A percentile compares a stretch with the other conserved stretches of the same genome.
These are phyloP conservation scores for Aureoboletus auriporus DNA, from an alignment of 768 basidiomycete species.

Conservation along the genomic window DNA sequence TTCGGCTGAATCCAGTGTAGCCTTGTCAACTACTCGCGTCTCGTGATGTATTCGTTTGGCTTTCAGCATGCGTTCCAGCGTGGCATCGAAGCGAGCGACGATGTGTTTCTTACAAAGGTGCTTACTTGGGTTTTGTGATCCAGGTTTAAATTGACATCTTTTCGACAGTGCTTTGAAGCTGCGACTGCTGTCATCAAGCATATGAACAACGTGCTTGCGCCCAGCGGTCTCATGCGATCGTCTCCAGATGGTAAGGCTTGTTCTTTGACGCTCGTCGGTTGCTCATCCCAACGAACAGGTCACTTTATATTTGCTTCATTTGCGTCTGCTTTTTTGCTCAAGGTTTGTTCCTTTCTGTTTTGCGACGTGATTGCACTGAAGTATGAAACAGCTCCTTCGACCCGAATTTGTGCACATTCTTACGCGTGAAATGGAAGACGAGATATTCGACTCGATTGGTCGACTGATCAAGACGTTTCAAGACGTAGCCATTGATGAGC, in stretches of 20 bases:
- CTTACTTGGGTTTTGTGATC: background rate
- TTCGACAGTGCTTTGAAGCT: constrained; percentile 54
- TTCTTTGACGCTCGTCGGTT: background rate
- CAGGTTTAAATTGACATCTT: background rate
- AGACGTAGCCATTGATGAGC: constrained; percentile 75
- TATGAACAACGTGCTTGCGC: constrained; percentile 62
- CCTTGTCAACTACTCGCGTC: constrained; percentile 70
- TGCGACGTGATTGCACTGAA: background rate
- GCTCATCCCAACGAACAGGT: constrained; percentile 33
- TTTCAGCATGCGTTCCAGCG: constrained; percentile 80
- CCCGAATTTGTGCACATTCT: constrained; percentile 69
- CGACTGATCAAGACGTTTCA: constrained; percentile 68
- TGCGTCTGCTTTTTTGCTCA: constrained; percentile 79
- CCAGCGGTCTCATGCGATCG: constrained; percentile 73
- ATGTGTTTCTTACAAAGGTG: constrained; percentile 67
- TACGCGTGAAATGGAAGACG: constrained; percentile 53
- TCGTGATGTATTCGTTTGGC: constrained; percentile 85
- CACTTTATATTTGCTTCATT: constrained; percentile 79
- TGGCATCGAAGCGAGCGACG: constrained; percentile 58
- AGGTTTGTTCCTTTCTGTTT: constrained; percentile 39
- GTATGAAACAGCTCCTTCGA: constrained; percentile 51
- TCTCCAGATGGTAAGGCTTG: constrained; percentile 63
- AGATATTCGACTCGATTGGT: constrained; percentile 70
- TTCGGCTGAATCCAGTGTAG: constrained; percentile 33
- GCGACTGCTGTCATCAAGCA: constrained; percentile 64